phyloP scores from a whole-genome alignment of 192 early-diverging fungal genomes.

The Backusella tuberculispora region DNA sequence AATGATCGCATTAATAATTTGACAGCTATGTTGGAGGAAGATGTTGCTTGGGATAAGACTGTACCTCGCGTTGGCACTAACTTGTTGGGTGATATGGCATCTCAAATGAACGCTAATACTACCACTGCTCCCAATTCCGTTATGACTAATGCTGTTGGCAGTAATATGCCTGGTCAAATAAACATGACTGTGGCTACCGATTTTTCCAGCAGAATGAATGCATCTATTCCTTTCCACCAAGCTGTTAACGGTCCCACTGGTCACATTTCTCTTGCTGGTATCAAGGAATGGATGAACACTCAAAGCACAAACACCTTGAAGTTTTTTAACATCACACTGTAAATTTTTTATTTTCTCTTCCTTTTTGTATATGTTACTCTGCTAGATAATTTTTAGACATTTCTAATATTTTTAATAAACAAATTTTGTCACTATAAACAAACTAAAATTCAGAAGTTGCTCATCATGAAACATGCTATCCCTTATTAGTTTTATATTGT shows the following conservation, averaged over 20 bases:
- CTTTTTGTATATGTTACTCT: neutral
- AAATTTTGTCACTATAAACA: neutral
- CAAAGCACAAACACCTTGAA: neutral
- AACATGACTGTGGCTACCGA: neutral
- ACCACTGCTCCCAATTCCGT: neutral
- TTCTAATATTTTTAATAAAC: neutral
- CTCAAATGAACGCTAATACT: neutral
- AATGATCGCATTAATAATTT: slow-evolving; percentile 33
- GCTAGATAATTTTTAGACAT: neutral
- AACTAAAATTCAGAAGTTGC: neutral
- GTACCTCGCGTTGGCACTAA: slow-evolving; percentile 22
- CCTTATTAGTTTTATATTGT: neutral
- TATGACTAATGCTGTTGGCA: neutral
- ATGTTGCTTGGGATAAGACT: slow-evolving; percentile 44
- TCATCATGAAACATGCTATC: neutral
- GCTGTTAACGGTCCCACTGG: slow-evolving; percentile 8
- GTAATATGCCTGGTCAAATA: neutral
- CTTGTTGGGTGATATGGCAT: neutral
- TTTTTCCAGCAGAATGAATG: neutral
- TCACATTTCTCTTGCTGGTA: slow-evolving; percentile 8
- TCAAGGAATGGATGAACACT: slow-evolving; percentile 17
- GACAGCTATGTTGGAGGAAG: slow-evolving; percentile 39
- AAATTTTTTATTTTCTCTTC: neutral
- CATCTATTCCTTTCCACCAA: neutral
- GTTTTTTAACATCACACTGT: neutral